Conservation (phyloP, 176 grass and related monocot genomes). For the Canna indica region DNA sequence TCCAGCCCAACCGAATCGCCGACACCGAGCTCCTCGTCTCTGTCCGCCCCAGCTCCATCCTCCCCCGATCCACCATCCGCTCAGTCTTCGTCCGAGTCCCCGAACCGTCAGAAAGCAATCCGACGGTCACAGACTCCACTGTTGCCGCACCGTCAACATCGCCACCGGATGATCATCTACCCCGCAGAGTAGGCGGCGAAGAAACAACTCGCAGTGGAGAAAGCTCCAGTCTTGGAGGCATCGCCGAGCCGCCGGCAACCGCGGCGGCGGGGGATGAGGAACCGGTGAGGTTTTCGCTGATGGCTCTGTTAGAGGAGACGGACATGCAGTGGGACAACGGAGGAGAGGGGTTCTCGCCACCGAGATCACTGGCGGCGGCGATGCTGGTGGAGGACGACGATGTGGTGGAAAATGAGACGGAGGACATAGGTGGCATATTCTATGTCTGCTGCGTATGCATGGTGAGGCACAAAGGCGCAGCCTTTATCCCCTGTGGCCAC, state of each 20-base stretch:
- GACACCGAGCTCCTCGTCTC: neutral
- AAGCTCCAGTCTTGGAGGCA: neutral
- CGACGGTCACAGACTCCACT: neutral
- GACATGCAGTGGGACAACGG: neutral
- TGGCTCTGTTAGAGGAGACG: conserved; percentile 11
- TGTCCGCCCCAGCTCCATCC: neutral
- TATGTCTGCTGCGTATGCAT: conserved; percentile 33
- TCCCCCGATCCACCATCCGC: neutral
- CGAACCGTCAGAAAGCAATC: neutral
- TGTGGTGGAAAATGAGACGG: neutral
- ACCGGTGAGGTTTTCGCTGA: conserved; percentile 1
- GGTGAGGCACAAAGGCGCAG: conserved; percentile 27
- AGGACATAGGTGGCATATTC: neutral
- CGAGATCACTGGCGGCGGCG: neutral
- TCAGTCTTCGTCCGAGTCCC: neutral
- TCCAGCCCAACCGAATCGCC: neutral
- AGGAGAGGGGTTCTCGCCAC: neutral
- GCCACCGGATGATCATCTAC: neutral
- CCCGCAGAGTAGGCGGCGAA: neutral
- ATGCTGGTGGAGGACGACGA: neutral
- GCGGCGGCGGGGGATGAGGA: neutral
- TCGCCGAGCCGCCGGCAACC: neutral
- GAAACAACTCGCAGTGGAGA: neutral
- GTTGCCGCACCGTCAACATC: neutral
- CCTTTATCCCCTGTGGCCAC: conserved; percentile 41